phyloP scores from a whole-genome alignment of 169 alveolate genomes.

The Eimeria maxima region DNA sequence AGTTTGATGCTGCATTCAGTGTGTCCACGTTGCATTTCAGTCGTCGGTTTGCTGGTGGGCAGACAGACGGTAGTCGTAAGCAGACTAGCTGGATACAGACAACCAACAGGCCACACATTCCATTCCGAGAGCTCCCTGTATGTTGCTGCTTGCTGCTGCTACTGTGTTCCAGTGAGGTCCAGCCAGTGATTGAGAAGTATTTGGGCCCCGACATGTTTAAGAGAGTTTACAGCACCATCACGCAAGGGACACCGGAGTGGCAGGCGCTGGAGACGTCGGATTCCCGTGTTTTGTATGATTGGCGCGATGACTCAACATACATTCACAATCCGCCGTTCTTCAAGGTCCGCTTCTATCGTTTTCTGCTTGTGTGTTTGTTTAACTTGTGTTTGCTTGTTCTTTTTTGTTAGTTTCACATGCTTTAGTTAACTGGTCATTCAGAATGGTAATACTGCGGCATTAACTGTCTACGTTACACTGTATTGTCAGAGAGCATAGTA shows the following conservation, averaged over 20 bases:
- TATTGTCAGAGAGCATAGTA: too few species aligned
- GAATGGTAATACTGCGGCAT: too few species aligned
- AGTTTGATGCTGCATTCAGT: neutral
- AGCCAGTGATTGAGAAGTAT: conserved; percentile 35
- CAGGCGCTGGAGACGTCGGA: conserved; percentile 81
- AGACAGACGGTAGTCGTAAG: neutral
- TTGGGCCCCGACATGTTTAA: conserved; percentile 90
- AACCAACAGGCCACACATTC: too few species aligned
- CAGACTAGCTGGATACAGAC: neutral
- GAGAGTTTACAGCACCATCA: conserved; percentile 93
- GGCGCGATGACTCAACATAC: conserved; percentile 96
- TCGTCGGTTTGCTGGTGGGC: neutral
- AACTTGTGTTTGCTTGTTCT: too few species aligned
- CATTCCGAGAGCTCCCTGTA: neutral
- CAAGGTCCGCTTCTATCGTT: conserved; percentile 81
- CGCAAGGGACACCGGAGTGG: conserved; percentile 88
- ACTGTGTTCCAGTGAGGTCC: conserved; percentile 19
- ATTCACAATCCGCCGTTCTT: conserved; percentile 98
- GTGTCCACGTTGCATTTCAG: neutral
- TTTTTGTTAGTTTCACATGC: too few species aligned
- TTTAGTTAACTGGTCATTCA: too few species aligned
- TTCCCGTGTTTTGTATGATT: conserved; percentile 92
- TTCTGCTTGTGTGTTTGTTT: too few species aligned
- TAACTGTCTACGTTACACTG: neutral
- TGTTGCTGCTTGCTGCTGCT: neutral